Evolutionary conservation across 208 protist genomes (phyloP), one percentile per base, ranked within the genome.

Genomic region (Wallacemonas rigidus): DNA sequence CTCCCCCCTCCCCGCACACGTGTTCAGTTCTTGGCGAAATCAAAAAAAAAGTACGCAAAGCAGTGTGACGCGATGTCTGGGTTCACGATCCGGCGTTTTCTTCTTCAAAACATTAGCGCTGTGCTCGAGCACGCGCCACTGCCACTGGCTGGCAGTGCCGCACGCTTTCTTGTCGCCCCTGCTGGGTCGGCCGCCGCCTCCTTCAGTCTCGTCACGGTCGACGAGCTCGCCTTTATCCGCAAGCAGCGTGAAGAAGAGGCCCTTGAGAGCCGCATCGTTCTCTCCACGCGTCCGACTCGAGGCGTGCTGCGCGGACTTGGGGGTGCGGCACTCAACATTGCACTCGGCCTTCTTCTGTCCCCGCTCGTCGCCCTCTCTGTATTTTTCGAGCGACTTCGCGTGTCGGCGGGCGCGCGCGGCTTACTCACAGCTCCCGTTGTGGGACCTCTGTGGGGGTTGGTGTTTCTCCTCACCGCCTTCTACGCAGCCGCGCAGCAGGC

Each of bases 401-500:
- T 83, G 12, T 69, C 53, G 9, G 41, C 9, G 43, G 53, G 14
- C 35, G 73, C 68, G 12, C 9, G 54, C 15, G 70, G 74, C 0
- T 44, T 92, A 62, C 35, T 87, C 5, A 62, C 75, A 8, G 87
- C 71, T 0, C 85, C 88, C 12, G 45, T 84, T 55, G 83, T 83
- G 40, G 91, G 86, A 1, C 43, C 86, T 1, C 12, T 76, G 48
- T 96, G 91, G 89, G 79, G 78, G 1, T 60, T 57, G 11, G 62
- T 86, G 11, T 96, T 96, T 77, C 47, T 89, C 11, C 4, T 69
- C 26, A 79, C 83, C 43, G 82, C 84, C 38, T 74, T 81, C 69
- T 93, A 92, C 75, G 89, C 89, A 12, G 91, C 87, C 12, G 69
- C 65, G 12, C 91, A 96, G 75, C 91, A 96, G 76, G 67, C 87